phyloP scores from a whole-genome alignment of 495 filamentous ascomycete species.

The Podospora appendiculata region DNA sequence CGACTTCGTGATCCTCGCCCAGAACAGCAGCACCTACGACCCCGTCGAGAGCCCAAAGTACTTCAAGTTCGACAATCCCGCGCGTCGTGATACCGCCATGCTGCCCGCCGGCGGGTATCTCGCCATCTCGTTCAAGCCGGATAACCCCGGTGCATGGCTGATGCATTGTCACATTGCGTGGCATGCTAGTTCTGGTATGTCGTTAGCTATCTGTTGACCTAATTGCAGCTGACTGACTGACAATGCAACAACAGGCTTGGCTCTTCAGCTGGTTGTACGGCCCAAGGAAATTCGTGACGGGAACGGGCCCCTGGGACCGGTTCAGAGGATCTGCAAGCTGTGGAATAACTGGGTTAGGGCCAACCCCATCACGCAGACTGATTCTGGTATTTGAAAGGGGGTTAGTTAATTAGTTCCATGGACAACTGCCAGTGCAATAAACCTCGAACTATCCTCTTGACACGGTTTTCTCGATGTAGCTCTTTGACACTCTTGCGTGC shows the following conservation, averaged over 20 bases:
- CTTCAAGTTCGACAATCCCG: conserved; percentile 33
- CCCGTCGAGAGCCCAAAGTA: conserved; percentile 19
- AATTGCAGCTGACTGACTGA: no score
- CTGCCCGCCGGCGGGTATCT: conserved; percentile 38
- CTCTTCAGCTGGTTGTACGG: background rate
- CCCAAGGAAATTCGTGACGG: background rate
- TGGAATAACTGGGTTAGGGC: background rate
- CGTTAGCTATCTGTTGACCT: no score
- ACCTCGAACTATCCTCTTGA: no score
- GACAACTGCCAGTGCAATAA: no score
- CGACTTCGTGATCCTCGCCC: conserved; percentile 43
- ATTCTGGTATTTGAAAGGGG: background rate
- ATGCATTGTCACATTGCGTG: conserved; percentile 14
- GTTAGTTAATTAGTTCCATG: background rate
- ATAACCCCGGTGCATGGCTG: conserved; percentile 31
- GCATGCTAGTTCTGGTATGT: conserved; percentile 3
- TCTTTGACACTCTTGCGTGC: no score
- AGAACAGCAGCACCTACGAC: conserved; percentile 16
- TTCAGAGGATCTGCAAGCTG: background rate
- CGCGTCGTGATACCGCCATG: conserved; percentile 50
- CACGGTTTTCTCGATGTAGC: no score
- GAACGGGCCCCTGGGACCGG: background rate
- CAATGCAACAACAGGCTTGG: background rate
- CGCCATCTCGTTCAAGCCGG: conserved; percentile 48
- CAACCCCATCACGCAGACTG: background rate